Conservation (phyloP, 352 stramenopile genomes). For the Aphanomyces stellatus region DNA sequence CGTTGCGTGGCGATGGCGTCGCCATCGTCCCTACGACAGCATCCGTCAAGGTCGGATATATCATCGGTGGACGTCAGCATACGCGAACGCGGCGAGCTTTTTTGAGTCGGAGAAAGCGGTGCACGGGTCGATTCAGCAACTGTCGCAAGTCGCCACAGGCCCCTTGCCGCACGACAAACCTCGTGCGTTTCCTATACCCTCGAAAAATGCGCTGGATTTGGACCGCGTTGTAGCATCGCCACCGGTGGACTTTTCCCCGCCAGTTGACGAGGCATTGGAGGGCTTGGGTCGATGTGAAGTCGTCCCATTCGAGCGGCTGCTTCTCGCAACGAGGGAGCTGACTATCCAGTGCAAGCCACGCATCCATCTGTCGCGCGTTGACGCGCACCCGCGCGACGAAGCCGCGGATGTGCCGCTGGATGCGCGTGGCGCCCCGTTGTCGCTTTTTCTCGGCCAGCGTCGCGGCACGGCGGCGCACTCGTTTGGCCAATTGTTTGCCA, state of each 20-base stretch:
- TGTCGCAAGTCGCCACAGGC: constrained; percentile 1
- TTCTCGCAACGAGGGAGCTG: not conserved
- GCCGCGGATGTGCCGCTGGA: not conserved
- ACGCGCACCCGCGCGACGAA: not conserved
- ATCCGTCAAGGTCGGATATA: not conserved
- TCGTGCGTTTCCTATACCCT: not conserved
- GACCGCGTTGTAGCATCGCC: not conserved
- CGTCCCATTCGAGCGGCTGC: not conserved
- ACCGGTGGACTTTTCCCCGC: not conserved
- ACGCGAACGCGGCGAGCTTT: constrained; percentile 12
- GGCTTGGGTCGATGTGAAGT: not conserved
- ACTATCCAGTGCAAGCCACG: not conserved
- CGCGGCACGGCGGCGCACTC: not conserved
- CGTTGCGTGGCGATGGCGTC: not conserved
- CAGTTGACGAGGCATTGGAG: not conserved
- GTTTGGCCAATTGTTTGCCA: not conserved
- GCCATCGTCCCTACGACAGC: constrained; percentile 4
- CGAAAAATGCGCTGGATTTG: constrained; percentile 11
- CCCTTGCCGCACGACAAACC: not conserved
- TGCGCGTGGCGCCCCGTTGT: not conserved
- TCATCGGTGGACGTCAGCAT: not conserved
- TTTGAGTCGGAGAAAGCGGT: not conserved
- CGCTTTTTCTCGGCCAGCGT: not conserved
- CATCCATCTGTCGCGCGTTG: not conserved
- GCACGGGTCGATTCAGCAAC: not conserved